Evolutionary conservation across 805 yeast genomes (phyloP).

Genomic region (Ogataea siamensis): DNA sequence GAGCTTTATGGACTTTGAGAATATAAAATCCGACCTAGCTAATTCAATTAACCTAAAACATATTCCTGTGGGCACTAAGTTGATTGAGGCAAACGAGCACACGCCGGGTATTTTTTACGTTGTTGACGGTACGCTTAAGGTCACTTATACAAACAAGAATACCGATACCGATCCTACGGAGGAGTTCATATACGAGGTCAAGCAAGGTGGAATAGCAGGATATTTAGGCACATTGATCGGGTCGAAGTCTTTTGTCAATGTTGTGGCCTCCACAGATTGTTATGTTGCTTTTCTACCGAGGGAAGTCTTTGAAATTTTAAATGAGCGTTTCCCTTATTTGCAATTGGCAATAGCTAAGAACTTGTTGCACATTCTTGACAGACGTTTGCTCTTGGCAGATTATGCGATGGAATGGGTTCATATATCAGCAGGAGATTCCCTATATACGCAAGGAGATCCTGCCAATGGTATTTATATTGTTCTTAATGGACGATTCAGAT

Average conservation of each 20-base stretch:
- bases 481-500: constrained; percentile 81
- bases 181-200: constrained; percentile 53
- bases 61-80: constrained; percentile 48
- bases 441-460: constrained; percentile 77
- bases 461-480: constrained; percentile 92
- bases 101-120: constrained; percentile 79
- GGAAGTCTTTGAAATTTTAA: constrained; percentile 56
- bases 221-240: constrained; percentile 80
- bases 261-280: constrained; percentile 57
- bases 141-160: constrained; percentile 42
- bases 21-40: constrained; percentile 57
- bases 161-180: constrained; percentile 27
- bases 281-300: constrained; percentile 74
- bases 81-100: constrained; percentile 63
- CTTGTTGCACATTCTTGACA: constrained; percentile 63
- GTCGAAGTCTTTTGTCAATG: constrained; percentile 70
- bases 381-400: constrained; percentile 70
- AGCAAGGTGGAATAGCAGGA: constrained; percentile 84
- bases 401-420: constrained; percentile 96
- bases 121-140: constrained; percentile 73
- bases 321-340: constrained; percentile 74
- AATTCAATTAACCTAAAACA: constrained; percentile 55
- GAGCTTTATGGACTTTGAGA: constrained; percentile 41
- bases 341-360: constrained; percentile 76
- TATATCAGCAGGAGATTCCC: constrained; percentile 75